Conservation (phyloP, 257 asterid species). For the Jacaranda mimosifolia region DNA sequence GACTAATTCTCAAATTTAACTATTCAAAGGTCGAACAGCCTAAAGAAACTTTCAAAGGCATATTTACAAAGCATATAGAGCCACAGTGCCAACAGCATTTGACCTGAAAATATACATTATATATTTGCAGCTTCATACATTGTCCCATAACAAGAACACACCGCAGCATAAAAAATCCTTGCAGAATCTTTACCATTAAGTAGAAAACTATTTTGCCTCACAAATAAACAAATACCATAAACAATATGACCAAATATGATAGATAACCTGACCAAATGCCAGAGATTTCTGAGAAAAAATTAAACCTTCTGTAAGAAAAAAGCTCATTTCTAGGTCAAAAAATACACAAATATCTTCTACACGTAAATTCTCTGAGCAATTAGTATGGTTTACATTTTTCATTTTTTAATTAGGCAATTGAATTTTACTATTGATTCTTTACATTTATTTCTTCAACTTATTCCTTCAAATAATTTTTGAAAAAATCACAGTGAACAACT, state of each 20-base stretch:
- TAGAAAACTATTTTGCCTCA: not conserved
- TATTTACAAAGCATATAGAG: conserved; percentile 1
- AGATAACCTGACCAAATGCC: not conserved
- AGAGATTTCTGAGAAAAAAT: conserved; percentile 6
- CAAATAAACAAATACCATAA: conserved; percentile 5
- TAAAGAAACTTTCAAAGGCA: not conserved
- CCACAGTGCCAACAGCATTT: not conserved
- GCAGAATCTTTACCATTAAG: conserved; percentile 13
- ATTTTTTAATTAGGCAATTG: conserved; percentile 9
- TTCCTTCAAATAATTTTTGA: not conserved
- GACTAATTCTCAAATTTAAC: not conserved
- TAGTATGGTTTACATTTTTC: not conserved
- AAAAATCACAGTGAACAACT: not conserved
- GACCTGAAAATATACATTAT: conserved; percentile 16
- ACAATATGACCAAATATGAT: not conserved
- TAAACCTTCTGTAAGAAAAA: not conserved
- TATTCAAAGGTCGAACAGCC: not conserved
- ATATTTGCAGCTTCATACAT: not conserved
- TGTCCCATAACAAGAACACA: not conserved
- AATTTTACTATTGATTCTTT: not conserved
- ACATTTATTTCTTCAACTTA: not conserved
- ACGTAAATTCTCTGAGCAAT: not conserved
- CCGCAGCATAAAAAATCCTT: not conserved
- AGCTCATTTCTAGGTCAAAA: not conserved
- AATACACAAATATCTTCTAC: not conserved